Evolutionary conservation across 805 yeast genomes (phyloP).

Genomic region (Pichia pseudocactophila): DNA sequence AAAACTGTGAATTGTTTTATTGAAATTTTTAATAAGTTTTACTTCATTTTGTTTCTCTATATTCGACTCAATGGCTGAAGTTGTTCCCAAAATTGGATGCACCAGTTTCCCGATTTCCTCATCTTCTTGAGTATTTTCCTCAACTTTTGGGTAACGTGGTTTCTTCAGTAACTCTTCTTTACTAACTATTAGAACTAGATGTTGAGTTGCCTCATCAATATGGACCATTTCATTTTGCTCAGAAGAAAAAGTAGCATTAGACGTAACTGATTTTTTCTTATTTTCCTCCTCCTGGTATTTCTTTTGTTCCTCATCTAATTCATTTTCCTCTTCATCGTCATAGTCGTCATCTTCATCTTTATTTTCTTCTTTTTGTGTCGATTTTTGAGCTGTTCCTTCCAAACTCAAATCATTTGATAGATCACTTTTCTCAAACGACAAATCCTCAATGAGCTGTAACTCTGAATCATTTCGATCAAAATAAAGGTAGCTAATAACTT

Average conservation of each 20-base stretch:
- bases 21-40: slow-evolving; percentile 49
- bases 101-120: slow-evolving; percentile 28
- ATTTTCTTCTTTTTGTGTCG: too few relatives aligned
- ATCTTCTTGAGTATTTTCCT: slow-evolving; percentile 21
- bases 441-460: slow-evolving; percentile 20
- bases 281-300: background rate
- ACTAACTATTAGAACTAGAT: slow-evolving; percentile 10
- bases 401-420: too few relatives aligned
- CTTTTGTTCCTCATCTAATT: slow-evolving; percentile 7
- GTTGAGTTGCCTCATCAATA: slow-evolving; percentile 2
- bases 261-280: background rate
- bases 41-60: slow-evolving; percentile 31
- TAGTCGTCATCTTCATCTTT: slow-evolving; percentile 13
- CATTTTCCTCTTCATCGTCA: slow-evolving; percentile 10
- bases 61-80: slow-evolving; percentile 34
- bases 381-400: too few relatives aligned
- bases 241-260: background rate
- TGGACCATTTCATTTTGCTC: background rate
- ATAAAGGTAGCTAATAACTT: slow-evolving; percentile 41
- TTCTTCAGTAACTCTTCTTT: slow-evolving; percentile 18
- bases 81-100: slow-evolving; percentile 29
- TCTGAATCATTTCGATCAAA: slow-evolving; percentile 9
- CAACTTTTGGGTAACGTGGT: slow-evolving; percentile 23
- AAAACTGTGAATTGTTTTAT: slow-evolving; percentile 65
- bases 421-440: too few relatives aligned